These are phyloP conservation scores for Williopsis jadinii DNA, from an alignment of 1,139 yeast species.

Conservation along the genomic window DNA sequence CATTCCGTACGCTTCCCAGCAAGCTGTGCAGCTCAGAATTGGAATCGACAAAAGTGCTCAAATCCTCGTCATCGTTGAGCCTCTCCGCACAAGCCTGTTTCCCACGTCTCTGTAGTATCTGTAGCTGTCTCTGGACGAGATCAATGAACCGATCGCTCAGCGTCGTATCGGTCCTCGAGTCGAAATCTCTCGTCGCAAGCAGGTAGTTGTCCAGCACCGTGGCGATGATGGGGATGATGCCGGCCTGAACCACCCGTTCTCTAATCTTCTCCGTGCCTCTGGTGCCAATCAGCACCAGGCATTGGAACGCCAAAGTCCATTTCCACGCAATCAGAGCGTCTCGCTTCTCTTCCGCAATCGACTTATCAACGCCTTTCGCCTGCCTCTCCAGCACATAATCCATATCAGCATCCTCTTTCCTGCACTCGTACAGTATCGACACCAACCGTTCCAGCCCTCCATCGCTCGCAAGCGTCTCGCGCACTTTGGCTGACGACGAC, in stretches of 20 bases:
- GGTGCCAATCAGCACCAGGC: constrained; percentile 84
- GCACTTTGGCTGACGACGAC: constrained; percentile 78
- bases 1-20: constrained; percentile 6
- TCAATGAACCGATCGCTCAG: constrained; percentile 8
- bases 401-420: constrained; percentile 10
- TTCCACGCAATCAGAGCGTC: constrained; percentile 78
- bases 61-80: constrained; percentile 1
- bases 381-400: not conserved
- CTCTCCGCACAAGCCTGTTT: not conserved
- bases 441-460: constrained; percentile 91
- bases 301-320: constrained; percentile 93
- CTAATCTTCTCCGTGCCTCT: constrained; percentile 86
- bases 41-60: constrained; percentile 3
- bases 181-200: constrained; percentile 28
- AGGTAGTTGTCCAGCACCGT: constrained; percentile 86
- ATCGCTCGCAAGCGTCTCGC: constrained; percentile 82
- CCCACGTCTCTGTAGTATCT: not conserved
- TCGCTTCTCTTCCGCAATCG: constrained; percentile 26
- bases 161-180: constrained; percentile 23
- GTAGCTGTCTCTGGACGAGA: constrained; percentile 5
- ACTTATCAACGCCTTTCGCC: constrained; percentile 10
- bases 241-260: constrained; percentile 83
- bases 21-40: constrained; percentile 9
- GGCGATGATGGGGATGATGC: constrained; percentile 83
- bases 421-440: constrained; percentile 76